Percentiles rank a stretch among this genome's conserved stretches.
phyloP scores from a whole-genome alignment of 768 basidiomycete genomes.

The Arthromyces matolae region DNA sequence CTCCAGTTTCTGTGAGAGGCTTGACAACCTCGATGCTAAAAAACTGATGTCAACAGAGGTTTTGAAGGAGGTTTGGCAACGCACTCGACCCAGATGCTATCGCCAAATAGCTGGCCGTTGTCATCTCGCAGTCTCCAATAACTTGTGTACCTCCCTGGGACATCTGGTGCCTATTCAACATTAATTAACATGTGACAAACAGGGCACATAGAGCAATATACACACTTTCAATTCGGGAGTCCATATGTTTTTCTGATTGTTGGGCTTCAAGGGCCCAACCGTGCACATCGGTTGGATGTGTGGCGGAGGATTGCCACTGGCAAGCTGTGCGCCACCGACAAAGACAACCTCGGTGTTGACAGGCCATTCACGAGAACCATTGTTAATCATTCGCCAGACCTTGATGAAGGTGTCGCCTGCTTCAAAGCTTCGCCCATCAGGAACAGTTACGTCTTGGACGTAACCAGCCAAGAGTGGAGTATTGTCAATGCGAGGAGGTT shows the following conservation, averaged over 20 bases:
- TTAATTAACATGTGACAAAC: no score
- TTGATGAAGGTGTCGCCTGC: slow-evolving; percentile 86
- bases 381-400: slow-evolving; percentile 74
- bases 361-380: slow-evolving; percentile 63
- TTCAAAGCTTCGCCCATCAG: slow-evolving; percentile 73
- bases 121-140: slow-evolving; percentile 73
- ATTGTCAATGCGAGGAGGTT: no score
- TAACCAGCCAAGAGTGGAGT: slow-evolving; percentile 48
- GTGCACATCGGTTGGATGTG: not conserved
- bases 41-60: slow-evolving; percentile 6
- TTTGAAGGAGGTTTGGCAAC: slow-evolving; percentile 22
- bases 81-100: slow-evolving; percentile 79
- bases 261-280: slow-evolving; percentile 56
- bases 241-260: slow-evolving; percentile 59
- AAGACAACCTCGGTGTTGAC: slow-evolving; percentile 63
- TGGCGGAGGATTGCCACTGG: slow-evolving; percentile 24
- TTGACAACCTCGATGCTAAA: slow-evolving; percentile 67
- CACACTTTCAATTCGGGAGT: slow-evolving; percentile 72
- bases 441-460: slow-evolving; percentile 65
- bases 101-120: slow-evolving; percentile 58
- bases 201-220: not conserved
- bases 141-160: slow-evolving; percentile 66
- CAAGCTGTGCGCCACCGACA: slow-evolving; percentile 65
- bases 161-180: slow-evolving; percentile 59
- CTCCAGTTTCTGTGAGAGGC: slow-evolving; percentile 32